Conservation (phyloP, 202 grass and related monocot genomes). For the Setaria italica region DNA sequence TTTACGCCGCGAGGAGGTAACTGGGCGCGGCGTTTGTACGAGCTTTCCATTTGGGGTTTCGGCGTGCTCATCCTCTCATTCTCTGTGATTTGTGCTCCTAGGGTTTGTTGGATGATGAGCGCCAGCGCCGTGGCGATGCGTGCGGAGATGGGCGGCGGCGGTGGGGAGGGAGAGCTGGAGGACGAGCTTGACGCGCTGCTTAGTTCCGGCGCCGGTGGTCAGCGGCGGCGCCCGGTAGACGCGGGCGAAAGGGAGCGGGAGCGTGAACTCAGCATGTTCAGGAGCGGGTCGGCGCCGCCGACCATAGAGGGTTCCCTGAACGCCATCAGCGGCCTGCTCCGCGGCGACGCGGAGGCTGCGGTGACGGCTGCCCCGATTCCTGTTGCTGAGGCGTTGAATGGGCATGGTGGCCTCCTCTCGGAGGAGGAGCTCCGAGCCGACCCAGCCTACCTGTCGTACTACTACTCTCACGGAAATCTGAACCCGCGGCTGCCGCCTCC, state of each 20-base stretch:
- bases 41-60: constrained; percentile 46
- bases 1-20: constrained; percentile 40
- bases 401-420: constrained; percentile 52
- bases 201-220: constrained; percentile 45
- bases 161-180: constrained; percentile 56
- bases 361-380: constrained; percentile 42
- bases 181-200: constrained; percentile 72
- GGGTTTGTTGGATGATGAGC: constrained; percentile 55
- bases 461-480: constrained; percentile 91
- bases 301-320: constrained; percentile 88
- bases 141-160: constrained; percentile 56
- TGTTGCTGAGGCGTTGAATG: constrained; percentile 51
- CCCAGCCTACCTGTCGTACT: constrained; percentile 83
- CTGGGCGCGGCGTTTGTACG: constrained; percentile 6
- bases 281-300: constrained; percentile 89
- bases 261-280: constrained; percentile 73
- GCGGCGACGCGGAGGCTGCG: constrained; percentile 32
- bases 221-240: constrained; percentile 53
- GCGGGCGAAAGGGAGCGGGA: constrained; percentile 56
- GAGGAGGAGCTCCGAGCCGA: constrained; percentile 82
- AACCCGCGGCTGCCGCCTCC: constrained; percentile 89
- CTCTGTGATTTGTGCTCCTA: constrained; percentile 22
- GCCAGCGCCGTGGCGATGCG: constrained; percentile 56
- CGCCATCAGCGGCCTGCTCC: constrained; percentile 63
- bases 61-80: constrained; percentile 24